Conservation (phyloP, 768 basidiomycete genomes). For the Serendipita vermifera region DNA sequence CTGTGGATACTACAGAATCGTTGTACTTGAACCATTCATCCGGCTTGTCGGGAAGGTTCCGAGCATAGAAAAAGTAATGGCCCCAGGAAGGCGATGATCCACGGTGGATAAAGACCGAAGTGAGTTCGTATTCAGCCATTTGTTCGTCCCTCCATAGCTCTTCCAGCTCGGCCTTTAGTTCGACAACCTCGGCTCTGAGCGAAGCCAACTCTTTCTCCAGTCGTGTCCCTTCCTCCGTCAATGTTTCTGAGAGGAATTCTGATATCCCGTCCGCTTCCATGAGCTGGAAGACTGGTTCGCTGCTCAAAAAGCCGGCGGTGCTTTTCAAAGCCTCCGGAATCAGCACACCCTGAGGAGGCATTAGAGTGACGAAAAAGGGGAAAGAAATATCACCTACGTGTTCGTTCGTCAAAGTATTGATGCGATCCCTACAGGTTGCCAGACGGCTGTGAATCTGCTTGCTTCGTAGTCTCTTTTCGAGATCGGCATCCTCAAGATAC, state of each 20-base stretch:
- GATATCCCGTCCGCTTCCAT: slow-evolving; percentile 45
- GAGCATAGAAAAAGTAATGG: slow-evolving; percentile 93
- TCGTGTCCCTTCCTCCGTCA: slow-evolving; percentile 41
- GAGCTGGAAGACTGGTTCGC: slow-evolving; percentile 31
- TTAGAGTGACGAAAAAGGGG: neutral
- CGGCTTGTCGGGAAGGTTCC: slow-evolving; percentile 64
- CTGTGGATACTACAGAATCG: slow-evolving; percentile 71
- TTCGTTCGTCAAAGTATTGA: slow-evolving; percentile 52
- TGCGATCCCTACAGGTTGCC: slow-evolving; percentile 47
- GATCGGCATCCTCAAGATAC: slow-evolving; percentile 66
- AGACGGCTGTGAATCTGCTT: slow-evolving; percentile 60
- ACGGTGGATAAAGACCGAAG: slow-evolving; percentile 86
- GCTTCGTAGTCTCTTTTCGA: slow-evolving; percentile 54
- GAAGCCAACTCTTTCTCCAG: slow-evolving; percentile 45
- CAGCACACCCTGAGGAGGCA: slow-evolving; percentile 40
- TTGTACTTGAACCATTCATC: slow-evolving; percentile 96
- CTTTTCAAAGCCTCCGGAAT: slow-evolving; percentile 43
- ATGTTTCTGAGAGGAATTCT: slow-evolving; percentile 28
- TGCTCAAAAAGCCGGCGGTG: slow-evolving; percentile 45
- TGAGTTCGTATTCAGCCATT: slow-evolving; percentile 71
- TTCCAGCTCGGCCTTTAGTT: slow-evolving; percentile 59
- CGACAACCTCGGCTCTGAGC: slow-evolving; percentile 36
- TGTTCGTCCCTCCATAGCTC: slow-evolving; percentile 56
- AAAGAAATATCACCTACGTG: slow-evolving; percentile 37
- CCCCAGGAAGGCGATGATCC: slow-evolving; percentile 78